Evolutionary conservation across 2,329 filamentous ascomycete species (phyloP), one percentile per base, ranked within the genome.

Genomic region (Fusarium begoniae): DNA sequence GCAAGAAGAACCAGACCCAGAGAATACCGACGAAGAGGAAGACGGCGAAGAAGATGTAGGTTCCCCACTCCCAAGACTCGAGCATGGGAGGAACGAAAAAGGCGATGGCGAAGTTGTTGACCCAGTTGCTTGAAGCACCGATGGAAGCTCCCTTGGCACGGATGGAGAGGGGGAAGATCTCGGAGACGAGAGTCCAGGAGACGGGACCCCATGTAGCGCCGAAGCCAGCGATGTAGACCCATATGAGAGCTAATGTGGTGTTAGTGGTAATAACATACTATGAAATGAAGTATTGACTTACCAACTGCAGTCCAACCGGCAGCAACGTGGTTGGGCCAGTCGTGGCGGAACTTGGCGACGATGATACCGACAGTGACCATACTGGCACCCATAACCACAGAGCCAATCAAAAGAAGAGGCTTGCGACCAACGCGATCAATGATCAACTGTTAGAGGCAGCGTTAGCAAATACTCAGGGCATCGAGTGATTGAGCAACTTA

Each of bases 41-140:
- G 0, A 82, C 83, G 10, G 86, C 86, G 72, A 90, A 90, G 81
- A 90, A 89, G 69, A 89, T 87, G 76, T 89, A 90, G 0, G 87
- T 87, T 22, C 87, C 88, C 79, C 85, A 89, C n/a, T 82, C 74
- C 69, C 83, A 69, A 1, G 70, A 67, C 37, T 77, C 66, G 6
- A 79, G 69, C 77, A 84, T 87, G 15, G 83, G 80, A 7, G 84
- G 84, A 1, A 85, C 83, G 45, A 83, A 84, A 43, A 87, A 83
- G 8, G 84, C 85, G 18, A 87, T 83, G 61, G 83, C 81, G 47
- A 87, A 87, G 73, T 87, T 86, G 78, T 82, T 84, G 44, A 81
- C 64, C 84, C 84, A 86, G 77, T 85, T 85, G 67, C 80, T 83
- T 1, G 82, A 84, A 1, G 83, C 83, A 10, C 81, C 82, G 26